A percentile compares a stretch with the other conserved stretches of the same genome.
These are phyloP conservation scores for Trichoderma sp. DNA, from an alignment of 2,329 filamentous ascomycete species.

Conservation along the genomic window DNA sequence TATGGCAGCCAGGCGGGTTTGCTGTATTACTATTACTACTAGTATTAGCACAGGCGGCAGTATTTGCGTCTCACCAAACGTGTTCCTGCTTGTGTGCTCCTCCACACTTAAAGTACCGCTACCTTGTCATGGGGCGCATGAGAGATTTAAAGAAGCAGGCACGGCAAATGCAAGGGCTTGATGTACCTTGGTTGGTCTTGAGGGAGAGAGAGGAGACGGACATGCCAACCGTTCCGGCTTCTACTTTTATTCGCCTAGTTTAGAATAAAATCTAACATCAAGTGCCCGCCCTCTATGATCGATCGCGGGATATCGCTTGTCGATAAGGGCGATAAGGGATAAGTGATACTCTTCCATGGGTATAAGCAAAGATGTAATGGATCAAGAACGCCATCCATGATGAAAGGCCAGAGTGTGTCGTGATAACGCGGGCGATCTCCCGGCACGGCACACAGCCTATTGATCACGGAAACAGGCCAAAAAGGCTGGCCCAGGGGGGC, in stretches of 20 bases:
- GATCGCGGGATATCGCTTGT: conserved; percentile 21
- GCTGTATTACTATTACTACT: background rate
- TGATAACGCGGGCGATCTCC: conserved; percentile 9
- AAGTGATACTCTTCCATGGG: background rate
- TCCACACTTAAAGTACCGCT: conserved; percentile 2
- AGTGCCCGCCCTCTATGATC: background rate
- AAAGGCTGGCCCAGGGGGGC: background rate
- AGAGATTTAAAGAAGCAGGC: conserved; percentile 8
- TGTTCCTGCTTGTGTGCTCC: background rate
- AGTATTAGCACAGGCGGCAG: background rate
- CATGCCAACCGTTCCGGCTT: background rate
- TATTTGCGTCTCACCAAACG: background rate
- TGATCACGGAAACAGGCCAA: conserved; percentile 2
- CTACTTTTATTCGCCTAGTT: background rate
- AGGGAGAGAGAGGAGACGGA: background rate
- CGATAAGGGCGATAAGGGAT: conserved; percentile 24
- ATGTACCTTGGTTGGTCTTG: background rate
- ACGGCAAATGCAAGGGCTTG: background rate
- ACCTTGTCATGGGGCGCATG: background rate
- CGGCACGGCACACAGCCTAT: conserved; percentile 4
- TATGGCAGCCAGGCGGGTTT: background rate
- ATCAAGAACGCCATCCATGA: background rate
- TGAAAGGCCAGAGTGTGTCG: background rate
- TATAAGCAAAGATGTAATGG: conserved; percentile 1
- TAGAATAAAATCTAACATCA: background rate